These are phyloP conservation scores for Triticum monococcum DNA, from an alignment of 176 grass and related monocot species.

Conservation along the genomic window DNA sequence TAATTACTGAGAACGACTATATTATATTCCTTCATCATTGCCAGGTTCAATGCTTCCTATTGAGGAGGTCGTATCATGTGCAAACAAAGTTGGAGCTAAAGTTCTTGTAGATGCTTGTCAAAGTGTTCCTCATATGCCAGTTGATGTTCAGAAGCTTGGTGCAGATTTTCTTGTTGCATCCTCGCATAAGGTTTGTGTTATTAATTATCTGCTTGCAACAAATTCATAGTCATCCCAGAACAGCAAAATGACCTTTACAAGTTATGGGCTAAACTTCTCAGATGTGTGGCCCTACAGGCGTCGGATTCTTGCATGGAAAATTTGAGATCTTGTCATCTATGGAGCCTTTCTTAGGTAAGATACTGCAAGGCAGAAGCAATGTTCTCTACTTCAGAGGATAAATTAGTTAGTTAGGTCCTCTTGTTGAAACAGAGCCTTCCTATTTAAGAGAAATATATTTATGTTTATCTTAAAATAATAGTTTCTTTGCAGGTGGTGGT, in stretches of 20 bases:
- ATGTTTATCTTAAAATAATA: not conserved
- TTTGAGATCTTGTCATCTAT: constrained; percentile 73
- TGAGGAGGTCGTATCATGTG: constrained; percentile 73
- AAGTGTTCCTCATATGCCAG: constrained; percentile 91
- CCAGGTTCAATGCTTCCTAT: constrained; percentile 83
- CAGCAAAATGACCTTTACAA: constrained; percentile 23
- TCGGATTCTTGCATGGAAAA: constrained; percentile 87
- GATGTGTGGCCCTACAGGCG: constrained; percentile 99
- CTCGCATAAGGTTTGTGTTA: constrained; percentile 81
- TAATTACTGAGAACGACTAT: not conserved
- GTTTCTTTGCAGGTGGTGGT: constrained; percentile 67
- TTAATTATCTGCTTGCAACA: constrained; percentile 10
- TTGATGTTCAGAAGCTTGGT: constrained; percentile 92
- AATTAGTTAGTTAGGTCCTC: not conserved
- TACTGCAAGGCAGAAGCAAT: not conserved
- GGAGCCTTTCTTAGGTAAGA: constrained; percentile 91
- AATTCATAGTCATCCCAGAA: constrained; percentile 15
- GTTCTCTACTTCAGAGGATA: not conserved
- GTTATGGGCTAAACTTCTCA: constrained; percentile 68
- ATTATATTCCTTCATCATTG: constrained; percentile 5
- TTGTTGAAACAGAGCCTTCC: constrained; percentile 3
- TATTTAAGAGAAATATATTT: constrained; percentile 17
- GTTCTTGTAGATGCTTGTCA: constrained; percentile 97
- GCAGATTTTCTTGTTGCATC: constrained; percentile 95
- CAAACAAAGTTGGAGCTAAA: constrained; percentile 81